These are phyloP conservation scores for Rhodosporidiobolus sp. DNA, from an alignment of 768 basidiomycete species.

Conservation along the genomic window DNA sequence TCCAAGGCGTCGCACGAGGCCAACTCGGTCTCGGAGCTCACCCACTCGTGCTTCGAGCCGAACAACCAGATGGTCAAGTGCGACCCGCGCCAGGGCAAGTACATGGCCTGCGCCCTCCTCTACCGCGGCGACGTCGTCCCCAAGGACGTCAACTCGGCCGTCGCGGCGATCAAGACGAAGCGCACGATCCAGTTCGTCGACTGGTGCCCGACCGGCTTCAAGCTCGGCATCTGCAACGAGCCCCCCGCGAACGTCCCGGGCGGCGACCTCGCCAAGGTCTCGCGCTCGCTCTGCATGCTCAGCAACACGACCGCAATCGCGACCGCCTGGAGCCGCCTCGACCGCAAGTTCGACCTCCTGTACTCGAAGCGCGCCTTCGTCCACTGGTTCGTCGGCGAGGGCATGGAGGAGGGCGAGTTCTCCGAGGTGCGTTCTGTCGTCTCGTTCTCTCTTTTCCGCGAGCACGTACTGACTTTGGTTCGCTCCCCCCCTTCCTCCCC, in stretches of 20 bases:
- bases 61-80: constrained; percentile 97
- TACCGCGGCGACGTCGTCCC: constrained; percentile 42
- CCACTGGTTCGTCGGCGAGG: constrained; percentile 72
- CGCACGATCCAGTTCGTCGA: constrained; percentile 97
- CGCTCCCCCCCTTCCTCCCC: neutral
- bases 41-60: constrained; percentile 92
- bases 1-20: constrained; percentile 95
- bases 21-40: constrained; percentile 97
- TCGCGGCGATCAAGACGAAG: constrained; percentile 93
- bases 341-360: constrained; percentile 97
- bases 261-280: constrained; percentile 90
- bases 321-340: constrained; percentile 87
- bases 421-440: constrained; percentile 56
- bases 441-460: neutral
- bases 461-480: neutral
- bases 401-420: constrained; percentile 99
- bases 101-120: constrained; percentile 58
- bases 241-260: constrained; percentile 85
- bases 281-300: constrained; percentile 94
- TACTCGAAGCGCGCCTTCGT: constrained; percentile 52
- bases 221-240: constrained; percentile 97
- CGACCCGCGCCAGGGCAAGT: constrained; percentile 96
- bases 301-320: constrained; percentile 94
- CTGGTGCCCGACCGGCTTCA: constrained; percentile 98
- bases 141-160: constrained; percentile 81